Evolutionary conservation across 2,329 filamentous ascomycete genomes (phyloP), one percentile per base, ranked within the genome.

Genomic region (Amphichorda felina): DNA sequence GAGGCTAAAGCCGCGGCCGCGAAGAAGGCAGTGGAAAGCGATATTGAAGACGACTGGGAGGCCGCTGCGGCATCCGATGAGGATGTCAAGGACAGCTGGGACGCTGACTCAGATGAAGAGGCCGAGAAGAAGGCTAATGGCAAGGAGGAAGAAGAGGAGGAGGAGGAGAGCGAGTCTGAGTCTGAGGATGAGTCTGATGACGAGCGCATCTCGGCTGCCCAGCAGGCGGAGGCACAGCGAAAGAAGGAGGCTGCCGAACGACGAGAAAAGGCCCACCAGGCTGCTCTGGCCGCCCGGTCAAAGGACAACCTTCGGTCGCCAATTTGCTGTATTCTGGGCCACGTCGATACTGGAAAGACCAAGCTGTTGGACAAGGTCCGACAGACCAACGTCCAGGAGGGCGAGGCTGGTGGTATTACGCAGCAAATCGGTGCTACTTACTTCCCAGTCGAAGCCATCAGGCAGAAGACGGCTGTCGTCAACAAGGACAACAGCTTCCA

Each of bases 281-380:
- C 87, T 42, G 91, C 91, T 14, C 61, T 95, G 54, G 88, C 86
- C 30, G 88, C 89, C 33, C 76, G 87, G 41, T 96, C 89, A 16
- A 87, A 84, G 61, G 88, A 98, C 56, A 81, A 98, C 60, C 75
- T 98, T 38, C 86, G 91, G 39, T 96, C 91, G 28, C 91, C 91
- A 36, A 98, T 98, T 62, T 96, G 91, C 72, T 96, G 89, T 81
- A 98, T 98, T 73, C 77, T 98, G 44, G 91, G 91, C 51, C 91
- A 98, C 75, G 91, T 98, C 75, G 91, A 98, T 79, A 98, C 93
- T 31, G 91, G 91, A 59, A 98, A 98, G 69, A 98, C 91, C n/a
- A 98, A 96, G 67, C 70, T 98, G 43, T 73, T 98, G 39, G 91
- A 98, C 70, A 98, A 98, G 68, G 85, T 98, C 53, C 83, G 91